These are phyloP conservation scores for Centella asiatica DNA, from an alignment of 129 eudicot species.

Conservation along the genomic window DNA sequence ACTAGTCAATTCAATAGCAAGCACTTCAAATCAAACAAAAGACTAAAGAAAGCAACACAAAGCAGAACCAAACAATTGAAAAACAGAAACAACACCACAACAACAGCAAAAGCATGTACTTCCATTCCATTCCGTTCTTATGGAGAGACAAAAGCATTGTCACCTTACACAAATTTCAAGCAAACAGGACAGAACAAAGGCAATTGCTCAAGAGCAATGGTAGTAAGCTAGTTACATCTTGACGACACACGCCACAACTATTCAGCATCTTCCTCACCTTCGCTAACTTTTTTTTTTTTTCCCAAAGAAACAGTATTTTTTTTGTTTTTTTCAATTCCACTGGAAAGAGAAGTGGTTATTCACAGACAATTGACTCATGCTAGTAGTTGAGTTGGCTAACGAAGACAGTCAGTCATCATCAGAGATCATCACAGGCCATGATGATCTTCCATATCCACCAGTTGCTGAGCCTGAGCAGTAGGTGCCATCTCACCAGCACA, in stretches of 20 bases:
- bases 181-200: neutral
- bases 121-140: neutral
- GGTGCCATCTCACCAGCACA: constrained; percentile 7
- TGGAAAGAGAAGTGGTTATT: no score
- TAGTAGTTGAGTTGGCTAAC: neutral
- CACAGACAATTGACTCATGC: neutral
- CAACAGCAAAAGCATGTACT: neutral
- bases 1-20: no score
- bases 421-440: constrained; percentile 9
- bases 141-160: neutral
- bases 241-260: no score
- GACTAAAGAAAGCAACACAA: neutral
- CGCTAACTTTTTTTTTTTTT: no score
- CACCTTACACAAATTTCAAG: neutral
- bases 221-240: neutral
- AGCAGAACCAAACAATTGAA: neutral
- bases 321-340: neutral
- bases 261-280: no score
- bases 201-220: constrained; percentile 5
- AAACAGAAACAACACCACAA: neutral
- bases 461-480: neutral
- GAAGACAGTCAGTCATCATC: neutral
- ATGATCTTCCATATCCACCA: neutral
- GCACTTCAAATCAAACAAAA: no score
- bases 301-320: neutral